Percentiles rank a stretch among this genome's conserved stretches.
These are phyloP conservation scores for Fusarium multiceps DNA, from an alignment of 2,329 filamentous ascomycete species.

Conservation along the genomic window DNA sequence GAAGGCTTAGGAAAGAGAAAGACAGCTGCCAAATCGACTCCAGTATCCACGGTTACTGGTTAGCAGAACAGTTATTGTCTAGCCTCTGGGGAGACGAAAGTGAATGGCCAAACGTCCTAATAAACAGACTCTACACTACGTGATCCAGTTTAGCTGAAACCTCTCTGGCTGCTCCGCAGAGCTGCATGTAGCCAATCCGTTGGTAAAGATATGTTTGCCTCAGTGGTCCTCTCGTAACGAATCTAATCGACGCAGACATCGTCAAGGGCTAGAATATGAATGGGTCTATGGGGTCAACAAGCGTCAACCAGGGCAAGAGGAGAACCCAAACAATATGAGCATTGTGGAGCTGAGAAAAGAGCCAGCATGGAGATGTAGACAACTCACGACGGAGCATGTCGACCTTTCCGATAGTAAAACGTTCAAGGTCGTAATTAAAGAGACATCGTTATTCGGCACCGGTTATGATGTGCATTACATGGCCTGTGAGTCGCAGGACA, in stretches of 20 bases:
- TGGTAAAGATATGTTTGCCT: background rate
- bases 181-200: background rate
- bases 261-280: conserved; percentile 3
- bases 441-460: conserved; percentile 4
- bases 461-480: conserved; percentile 24
- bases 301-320: conserved; percentile 4
- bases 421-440: background rate
- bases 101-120: background rate
- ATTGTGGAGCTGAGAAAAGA: background rate
- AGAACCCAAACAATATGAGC: conserved; percentile 12
- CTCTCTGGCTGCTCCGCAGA: background rate
- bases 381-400: background rate
- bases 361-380: background rate
- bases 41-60: background rate
- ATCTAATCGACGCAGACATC: background rate
- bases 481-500: conserved; percentile 22
- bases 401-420: background rate
- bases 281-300: conserved; percentile 44
- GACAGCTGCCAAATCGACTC: background rate
- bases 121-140: background rate
- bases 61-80: background rate
- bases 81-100: background rate
- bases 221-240: background rate
- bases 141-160: conserved; percentile 1
- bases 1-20: background rate